A percentile compares a stretch with the other conserved stretches of the same genome.
phyloP scores from a whole-genome alignment of 805 yeast species.

The Danielia reshetovae region DNA sequence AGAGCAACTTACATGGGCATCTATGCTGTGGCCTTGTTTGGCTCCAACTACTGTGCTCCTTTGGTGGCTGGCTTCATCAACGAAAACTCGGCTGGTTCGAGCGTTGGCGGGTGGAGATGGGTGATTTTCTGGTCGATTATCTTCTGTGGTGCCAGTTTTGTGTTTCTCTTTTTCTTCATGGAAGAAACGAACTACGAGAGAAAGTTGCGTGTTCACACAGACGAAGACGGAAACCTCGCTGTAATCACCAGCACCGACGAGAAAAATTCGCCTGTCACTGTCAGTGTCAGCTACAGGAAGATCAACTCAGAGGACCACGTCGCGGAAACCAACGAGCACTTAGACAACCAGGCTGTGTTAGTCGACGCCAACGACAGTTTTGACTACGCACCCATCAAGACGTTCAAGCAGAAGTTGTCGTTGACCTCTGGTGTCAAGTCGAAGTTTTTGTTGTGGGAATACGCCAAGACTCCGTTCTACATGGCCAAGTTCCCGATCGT shows the following conservation, averaged over 20 bases:
- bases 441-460: slow-evolving; percentile 14
- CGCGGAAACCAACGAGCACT: slow-evolving; percentile 3
- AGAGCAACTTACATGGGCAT: slow-evolving; percentile 17
- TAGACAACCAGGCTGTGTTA: slow-evolving; percentile 7
- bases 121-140: slow-evolving; percentile 14
- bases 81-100: slow-evolving; percentile 7
- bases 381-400: slow-evolving; percentile 8
- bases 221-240: slow-evolving; percentile 3
- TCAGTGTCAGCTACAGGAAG: not conserved
- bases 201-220: slow-evolving; percentile 6
- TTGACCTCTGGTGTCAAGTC: slow-evolving; percentile 10
- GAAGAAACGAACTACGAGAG: slow-evolving; percentile 16
- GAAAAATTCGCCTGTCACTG: not conserved
- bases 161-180: slow-evolving; percentile 14
- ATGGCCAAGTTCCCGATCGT: slow-evolving; percentile 17
- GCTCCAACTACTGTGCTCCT: slow-evolving; percentile 13
- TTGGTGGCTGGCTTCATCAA: slow-evolving; percentile 18
- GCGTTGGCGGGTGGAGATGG: slow-evolving; percentile 15
- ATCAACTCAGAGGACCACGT: slow-evolving; percentile 4
- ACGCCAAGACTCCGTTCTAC: slow-evolving; percentile 17
- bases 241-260: slow-evolving; percentile 10
- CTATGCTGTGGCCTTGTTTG: slow-evolving; percentile 23
- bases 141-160: slow-evolving; percentile 6
- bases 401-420: slow-evolving; percentile 10
- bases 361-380: slow-evolving; percentile 5